Evolutionary conservation across 352 stramenopile species (phyloP), one percentile per base, ranked within the genome.

Genomic region (Globisporangium acanthophoron): DNA sequence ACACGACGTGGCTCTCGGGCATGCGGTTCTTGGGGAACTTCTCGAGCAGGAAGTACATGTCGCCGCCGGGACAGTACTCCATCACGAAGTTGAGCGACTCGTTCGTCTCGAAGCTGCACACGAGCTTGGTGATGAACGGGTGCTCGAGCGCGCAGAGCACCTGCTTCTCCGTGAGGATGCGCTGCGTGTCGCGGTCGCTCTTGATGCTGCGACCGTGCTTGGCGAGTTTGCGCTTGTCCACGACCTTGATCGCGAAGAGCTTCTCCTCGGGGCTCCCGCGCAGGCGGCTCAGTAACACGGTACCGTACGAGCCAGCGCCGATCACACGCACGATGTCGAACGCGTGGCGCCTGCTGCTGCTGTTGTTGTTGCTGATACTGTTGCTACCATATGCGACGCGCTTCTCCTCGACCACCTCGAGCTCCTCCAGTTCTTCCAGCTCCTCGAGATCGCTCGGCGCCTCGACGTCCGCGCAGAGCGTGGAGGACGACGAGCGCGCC

Each of bases 31-130:
- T 94, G 5, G 90, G 63, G 31, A 85, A 89, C 54, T 91, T 90
- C 62, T 92, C 85, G 21, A 97, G 70, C 68, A 98, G 65, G 69
- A 97, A 97, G 70, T 98, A 98, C 69, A 98, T 85, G 67, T 98
- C 97, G 33, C 97, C 97, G 46, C 97, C 97, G 18, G 95, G 87
- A 66, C 96, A 99, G 76, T 98, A 99, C 71, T 99, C 97, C 31
- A 99, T 80, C 21, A 99, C 96, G 67, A 99, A 99, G 66, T 98
- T 98, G 0, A 99, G 82, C 59, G 97, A 98, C 24, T 94, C 76
- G 15, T 66, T 55, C 0, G 80, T 90, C 65, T 92, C 83, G 45
- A 98, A 99, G 2, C 96, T 98, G 58, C 83, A 92, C 56, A 96
- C 89, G 53, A 99, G 85, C 68, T 97, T 97, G 50, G 98, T 96